Conservation (phyloP, 139 green algal species). For the Asterochloris erici region DNA sequence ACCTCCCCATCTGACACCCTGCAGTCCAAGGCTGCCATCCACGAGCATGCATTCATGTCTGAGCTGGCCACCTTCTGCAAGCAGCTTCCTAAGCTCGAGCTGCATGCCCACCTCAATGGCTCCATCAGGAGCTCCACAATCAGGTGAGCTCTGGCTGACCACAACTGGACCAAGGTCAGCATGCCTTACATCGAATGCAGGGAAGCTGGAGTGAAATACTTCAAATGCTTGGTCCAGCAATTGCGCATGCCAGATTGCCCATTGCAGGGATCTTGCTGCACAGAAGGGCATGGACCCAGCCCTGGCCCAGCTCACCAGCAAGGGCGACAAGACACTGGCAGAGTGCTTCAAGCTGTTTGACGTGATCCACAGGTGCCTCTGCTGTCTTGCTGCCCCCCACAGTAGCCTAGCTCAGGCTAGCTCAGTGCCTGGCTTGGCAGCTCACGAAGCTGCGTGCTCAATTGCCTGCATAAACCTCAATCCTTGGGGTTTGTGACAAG, state of each 20-base stretch:
- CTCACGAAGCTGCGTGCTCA: no score
- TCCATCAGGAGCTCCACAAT: slow-evolving; percentile 49
- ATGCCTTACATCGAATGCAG: slow-evolving; percentile 12
- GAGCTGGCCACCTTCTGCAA: slow-evolving; percentile 41
- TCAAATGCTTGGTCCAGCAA: neutral
- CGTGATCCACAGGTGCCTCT: slow-evolving; percentile 42
- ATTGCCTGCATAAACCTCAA: no score
- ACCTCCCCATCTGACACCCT: no score
- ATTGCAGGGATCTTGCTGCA: slow-evolving; percentile 40
- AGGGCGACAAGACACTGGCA: slow-evolving; percentile 40
- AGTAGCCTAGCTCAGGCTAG: no score
- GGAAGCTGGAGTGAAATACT: neutral
- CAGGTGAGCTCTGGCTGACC: slow-evolving; percentile 6
- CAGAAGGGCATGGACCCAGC: slow-evolving; percentile 23
- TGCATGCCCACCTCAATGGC: slow-evolving; percentile 88
- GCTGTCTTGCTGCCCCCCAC: no score
- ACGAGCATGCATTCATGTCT: no score
- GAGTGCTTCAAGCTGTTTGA: slow-evolving; percentile 82
- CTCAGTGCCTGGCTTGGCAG: no score
- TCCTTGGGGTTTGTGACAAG: no score
- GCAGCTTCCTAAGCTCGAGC: slow-evolving; percentile 75
- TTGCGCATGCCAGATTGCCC: no score
- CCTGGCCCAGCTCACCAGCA: slow-evolving; percentile 29
- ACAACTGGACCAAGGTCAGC: neutral
- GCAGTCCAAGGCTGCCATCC: no score